Evolutionary conservation across 768 basidiomycete genomes (phyloP).

Genomic region (Boletus sp.): DNA sequence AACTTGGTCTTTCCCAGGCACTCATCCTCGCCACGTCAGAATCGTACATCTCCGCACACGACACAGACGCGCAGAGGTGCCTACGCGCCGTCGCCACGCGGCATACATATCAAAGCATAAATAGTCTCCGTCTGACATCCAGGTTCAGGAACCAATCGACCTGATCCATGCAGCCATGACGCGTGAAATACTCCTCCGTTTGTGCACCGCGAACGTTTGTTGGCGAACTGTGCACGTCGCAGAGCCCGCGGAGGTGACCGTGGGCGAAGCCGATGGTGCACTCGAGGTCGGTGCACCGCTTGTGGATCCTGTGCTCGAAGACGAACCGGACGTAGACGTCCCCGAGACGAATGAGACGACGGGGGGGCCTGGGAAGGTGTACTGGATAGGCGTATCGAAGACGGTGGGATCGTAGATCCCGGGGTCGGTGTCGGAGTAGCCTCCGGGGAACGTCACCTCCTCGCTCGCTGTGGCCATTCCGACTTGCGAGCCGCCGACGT

Average conservation of each 20-base stretch:
- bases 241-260: constrained; percentile 2
- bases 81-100: not conserved
- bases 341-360: constrained; percentile 42
- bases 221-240: constrained; percentile 19
- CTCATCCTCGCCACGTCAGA: not conserved
- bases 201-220: constrained; percentile 18
- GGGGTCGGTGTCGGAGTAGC: constrained; percentile 66
- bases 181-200: constrained; percentile 13
- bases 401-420: constrained; percentile 61
- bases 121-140: not conserved
- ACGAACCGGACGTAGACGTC: constrained; percentile 10
- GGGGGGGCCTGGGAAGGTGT: constrained; percentile 55
- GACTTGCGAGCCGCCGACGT: constrained; percentile 51
- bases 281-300: not conserved
- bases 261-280: constrained; percentile 6
- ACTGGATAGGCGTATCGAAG: constrained; percentile 31
- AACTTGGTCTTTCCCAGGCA: no score
- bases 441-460: constrained; percentile 69
- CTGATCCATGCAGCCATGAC: constrained; percentile 23
- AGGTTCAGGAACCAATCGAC: constrained; percentile 14
- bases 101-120: not conserved
- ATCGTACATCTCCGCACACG: not conserved
- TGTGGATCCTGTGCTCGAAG: constrained; percentile 4
- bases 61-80: not conserved
- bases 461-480: constrained; percentile 46